Evolutionary conservation across 345 rosid species (phyloP).

Genomic region (Hypericum androsaemum): DNA sequence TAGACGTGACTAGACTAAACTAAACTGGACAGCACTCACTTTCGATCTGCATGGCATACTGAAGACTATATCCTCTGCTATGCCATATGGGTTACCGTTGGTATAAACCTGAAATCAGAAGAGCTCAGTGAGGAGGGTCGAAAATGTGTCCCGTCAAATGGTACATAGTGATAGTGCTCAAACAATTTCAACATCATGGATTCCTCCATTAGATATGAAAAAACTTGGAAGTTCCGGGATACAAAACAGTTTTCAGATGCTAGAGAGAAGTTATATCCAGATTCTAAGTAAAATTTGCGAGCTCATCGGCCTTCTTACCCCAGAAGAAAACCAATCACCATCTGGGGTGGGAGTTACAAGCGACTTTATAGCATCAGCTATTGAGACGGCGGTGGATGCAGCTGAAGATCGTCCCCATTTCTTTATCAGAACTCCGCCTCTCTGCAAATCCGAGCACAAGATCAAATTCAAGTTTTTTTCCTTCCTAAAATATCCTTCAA

Average conservation of each 20-base stretch:
- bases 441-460: slow-evolving; percentile 34
- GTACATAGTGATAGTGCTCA: too few species aligned
- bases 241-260: too few species aligned
- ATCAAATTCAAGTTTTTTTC: background rate
- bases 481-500: background rate
- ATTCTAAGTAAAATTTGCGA: background rate
- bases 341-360: slow-evolving; percentile 80
- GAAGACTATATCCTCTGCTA: slow-evolving; percentile 76
- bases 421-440: slow-evolving; percentile 87
- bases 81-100: slow-evolving; percentile 79
- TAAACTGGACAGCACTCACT: slow-evolving; percentile 25
- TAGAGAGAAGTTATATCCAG: too few species aligned
- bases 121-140: slow-evolving; percentile 6
- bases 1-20: slow-evolving; percentile 1
- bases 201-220: too few species aligned
- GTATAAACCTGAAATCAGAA: slow-evolving; percentile 58
- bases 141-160: background rate
- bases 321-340: slow-evolving; percentile 97
- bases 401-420: slow-evolving; percentile 99
- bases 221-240: too few species aligned
- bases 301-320: slow-evolving; percentile 36
- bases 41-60: slow-evolving; percentile 99
- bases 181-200: too few species aligned
- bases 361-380: slow-evolving; percentile 85
- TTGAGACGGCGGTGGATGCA: slow-evolving; percentile 91